phyloP scores from a whole-genome alignment of 257 asterid genomes.

The Primulina huaijiensis region DNA sequence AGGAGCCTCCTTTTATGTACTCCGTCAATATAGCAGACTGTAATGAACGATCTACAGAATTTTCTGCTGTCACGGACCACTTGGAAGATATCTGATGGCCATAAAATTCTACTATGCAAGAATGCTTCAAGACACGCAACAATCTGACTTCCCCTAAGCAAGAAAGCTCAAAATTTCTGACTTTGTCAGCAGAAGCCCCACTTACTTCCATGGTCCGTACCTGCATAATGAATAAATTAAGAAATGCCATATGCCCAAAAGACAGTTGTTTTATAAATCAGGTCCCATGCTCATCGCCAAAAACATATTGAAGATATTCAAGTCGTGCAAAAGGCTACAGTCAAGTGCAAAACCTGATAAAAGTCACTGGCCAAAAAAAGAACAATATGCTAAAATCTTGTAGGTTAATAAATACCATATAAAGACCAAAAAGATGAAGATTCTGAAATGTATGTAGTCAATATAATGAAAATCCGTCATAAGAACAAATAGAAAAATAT shows the following conservation, averaged over 20 bases:
- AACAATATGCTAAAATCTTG: neutral
- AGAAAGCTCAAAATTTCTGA: conserved; percentile 63
- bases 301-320: too few species aligned
- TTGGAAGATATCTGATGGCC: conserved; percentile 90
- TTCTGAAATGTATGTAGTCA: conserved; percentile 3
- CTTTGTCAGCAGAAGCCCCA: conserved; percentile 58
- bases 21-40: conserved; percentile 85
- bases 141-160: conserved; percentile 91
- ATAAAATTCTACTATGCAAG: conserved; percentile 71
- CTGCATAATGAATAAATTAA: conserved; percentile 39
- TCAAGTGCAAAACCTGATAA: neutral
- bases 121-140: conserved; percentile 69
- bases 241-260: conserved; percentile 5
- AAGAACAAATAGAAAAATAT: neutral
- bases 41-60: conserved; percentile 48
- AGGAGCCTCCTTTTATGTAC: conserved; percentile 84
- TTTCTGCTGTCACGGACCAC: conserved; percentile 55
- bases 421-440: neutral
- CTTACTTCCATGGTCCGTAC: conserved; percentile 66
- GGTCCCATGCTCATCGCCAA: neutral
- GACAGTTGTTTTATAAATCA: neutral
- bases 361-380: neutral
- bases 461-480: neutral
- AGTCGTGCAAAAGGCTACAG: neutral
- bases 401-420: neutral